Conservation (phyloP, 2,329 filamentous ascomycete species). For the Exophiala sideris region DNA sequence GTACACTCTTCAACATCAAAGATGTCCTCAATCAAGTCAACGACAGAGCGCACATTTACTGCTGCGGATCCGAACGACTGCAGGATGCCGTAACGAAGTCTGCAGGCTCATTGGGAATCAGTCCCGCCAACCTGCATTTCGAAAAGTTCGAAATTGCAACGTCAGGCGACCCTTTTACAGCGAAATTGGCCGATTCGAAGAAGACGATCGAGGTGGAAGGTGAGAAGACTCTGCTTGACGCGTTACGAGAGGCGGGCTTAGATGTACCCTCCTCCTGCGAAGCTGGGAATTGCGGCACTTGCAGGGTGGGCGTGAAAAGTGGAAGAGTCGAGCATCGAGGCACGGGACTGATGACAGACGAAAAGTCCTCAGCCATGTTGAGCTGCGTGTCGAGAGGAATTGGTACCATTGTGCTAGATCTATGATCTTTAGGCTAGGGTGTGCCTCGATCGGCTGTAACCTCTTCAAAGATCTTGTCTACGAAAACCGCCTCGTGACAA, state of each 20-base stretch:
- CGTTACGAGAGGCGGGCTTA: slow-evolving; percentile 11
- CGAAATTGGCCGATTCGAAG: slow-evolving; percentile 2
- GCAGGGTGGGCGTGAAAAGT: slow-evolving; percentile 12
- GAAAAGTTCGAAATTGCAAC: slow-evolving; percentile 14
- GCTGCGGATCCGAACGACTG: slow-evolving; percentile 10
- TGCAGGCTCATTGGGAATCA: slow-evolving; percentile 1
- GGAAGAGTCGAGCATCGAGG: slow-evolving; percentile 14
- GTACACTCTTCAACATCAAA: slow-evolving; percentile 3
- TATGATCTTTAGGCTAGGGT: slow-evolving; percentile 3
- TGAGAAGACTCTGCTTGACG: slow-evolving; percentile 13
- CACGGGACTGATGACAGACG: slow-evolving; percentile 10
- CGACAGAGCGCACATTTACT: slow-evolving; percentile 9
- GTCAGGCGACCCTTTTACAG: slow-evolving; percentile 12
- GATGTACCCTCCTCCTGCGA: slow-evolving; percentile 16
- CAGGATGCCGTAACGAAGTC: slow-evolving; percentile 2
- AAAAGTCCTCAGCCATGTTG: slow-evolving; percentile 12
- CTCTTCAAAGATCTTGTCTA: too few relatives aligned
- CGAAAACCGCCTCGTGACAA: slow-evolving; percentile 11
- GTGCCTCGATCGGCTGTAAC: neutral
- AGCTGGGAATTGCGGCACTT: slow-evolving; percentile 16
- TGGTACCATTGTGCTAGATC: slow-evolving; percentile 12
- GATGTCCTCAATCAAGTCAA: slow-evolving; percentile 2
- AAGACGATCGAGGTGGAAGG: slow-evolving; percentile 4
- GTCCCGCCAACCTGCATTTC: slow-evolving; percentile 10
- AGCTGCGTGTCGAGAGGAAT: slow-evolving; percentile 19